Conservation (phyloP, 2,329 filamentous ascomycete species). For the Calonectria pauciramosa region DNA sequence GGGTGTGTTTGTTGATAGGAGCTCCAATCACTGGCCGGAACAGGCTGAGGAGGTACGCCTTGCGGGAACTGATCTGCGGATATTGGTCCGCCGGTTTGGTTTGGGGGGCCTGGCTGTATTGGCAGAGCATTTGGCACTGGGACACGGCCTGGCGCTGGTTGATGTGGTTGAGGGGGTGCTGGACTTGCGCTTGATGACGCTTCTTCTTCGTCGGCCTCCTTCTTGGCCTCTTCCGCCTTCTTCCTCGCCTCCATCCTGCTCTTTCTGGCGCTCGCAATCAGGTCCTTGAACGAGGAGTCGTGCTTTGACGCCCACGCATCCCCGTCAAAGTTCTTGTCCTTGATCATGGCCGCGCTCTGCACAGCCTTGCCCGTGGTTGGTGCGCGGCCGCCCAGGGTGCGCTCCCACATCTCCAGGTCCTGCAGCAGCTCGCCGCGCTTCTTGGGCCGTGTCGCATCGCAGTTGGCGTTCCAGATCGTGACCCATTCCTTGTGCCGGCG, state of each 20-base stretch:
- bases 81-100: neutral
- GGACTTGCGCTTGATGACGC: neutral
- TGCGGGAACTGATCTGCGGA: neutral
- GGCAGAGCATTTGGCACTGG: neutral
- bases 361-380: slow-evolving; percentile 51
- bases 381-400: slow-evolving; percentile 78
- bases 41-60: neutral
- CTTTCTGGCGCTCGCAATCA: slow-evolving; percentile 82
- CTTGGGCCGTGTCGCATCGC: slow-evolving; percentile 83
- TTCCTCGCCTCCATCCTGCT: slow-evolving; percentile 60
- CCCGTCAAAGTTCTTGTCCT: slow-evolving; percentile 90
- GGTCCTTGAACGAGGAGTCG: slow-evolving; percentile 79
- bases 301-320: slow-evolving; percentile 81
- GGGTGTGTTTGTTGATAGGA: neutral
- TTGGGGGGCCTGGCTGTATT: neutral
- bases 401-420: slow-evolving; percentile 90
- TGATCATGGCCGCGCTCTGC: slow-evolving; percentile 67
- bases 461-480: slow-evolving; percentile 97
- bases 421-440: slow-evolving; percentile 78
- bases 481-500: slow-evolving; percentile 92
- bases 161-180: neutral
- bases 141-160: neutral
- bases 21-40: neutral
- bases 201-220: slow-evolving; percentile 19
- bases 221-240: slow-evolving; percentile 39